Evolutionary conservation across 176 grass and related monocot genomes (phyloP), one percentile per base, ranked within the genome.

Genomic region (Triticum dicoccoides): DNA sequence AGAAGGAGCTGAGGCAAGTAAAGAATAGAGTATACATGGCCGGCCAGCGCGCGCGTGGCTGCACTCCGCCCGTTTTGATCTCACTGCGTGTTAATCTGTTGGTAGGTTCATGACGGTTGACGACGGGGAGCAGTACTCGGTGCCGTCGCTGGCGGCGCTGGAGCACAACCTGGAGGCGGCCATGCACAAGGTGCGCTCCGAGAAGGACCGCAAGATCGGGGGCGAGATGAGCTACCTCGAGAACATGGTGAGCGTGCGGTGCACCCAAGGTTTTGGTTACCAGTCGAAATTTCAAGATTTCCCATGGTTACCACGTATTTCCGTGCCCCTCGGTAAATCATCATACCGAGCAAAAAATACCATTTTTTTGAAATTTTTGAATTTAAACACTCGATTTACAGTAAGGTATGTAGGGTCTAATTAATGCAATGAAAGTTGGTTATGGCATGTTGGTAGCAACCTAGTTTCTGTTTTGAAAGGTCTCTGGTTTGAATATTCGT

Each of bases 191-290:
- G 97, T 99, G 65, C 89, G 90, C 70, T 77, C 37, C 42, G 97
- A 99, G 83, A 93, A 88, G 90, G 92, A 99, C 56, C 82, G 87
- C 78, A 99, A 96, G 85, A 96, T 99, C 61, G 92, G 83, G 1
- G 83, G 85, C 18, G 92, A 97, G 85, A 93, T 99, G 80, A 65
- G 33, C 87, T 89, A 85, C 78, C 90, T 99, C 47, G 83, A 94
- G 82, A 93, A 86, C 85, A 85, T 93, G 47, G 74, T 77, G 74
- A 49, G 74, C 2, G 24, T 23, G 85, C 94, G 42, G 25, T 68
- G 18, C 5, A 51, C 47, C 47, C 47, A n/a, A n/a, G n/a, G n/a
- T n/a, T n/a, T n/a, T n/a, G n/a, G n/a, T n/a, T n/a, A n/a, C n/a
- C n/a, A n/a, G n/a, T n/a, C n/a, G n/a, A n/a, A n/a, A n/a, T n/a